phyloP scores from a whole-genome alignment of 169 alveolate genomes.

The Amoebophrya sp. region DNA sequence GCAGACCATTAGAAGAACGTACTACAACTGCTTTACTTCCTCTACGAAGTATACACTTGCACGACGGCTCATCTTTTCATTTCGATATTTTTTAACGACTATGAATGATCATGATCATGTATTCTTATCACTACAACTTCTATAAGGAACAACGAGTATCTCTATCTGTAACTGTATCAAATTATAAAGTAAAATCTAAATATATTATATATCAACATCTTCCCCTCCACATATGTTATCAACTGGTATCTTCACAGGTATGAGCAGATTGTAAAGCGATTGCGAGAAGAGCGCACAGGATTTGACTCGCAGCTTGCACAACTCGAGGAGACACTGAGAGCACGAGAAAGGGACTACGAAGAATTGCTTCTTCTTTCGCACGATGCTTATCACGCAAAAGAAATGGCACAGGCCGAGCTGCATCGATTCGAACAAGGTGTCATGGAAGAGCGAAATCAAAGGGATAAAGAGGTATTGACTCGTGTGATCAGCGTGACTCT shows the following conservation, averaged over 20 bases:
- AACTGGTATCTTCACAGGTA: no score
- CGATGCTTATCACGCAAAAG: slow-evolving; percentile 84
- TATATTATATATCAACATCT: no score
- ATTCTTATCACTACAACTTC: no score
- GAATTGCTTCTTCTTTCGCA: slow-evolving; percentile 69
- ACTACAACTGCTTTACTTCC: no score
- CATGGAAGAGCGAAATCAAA: slow-evolving; percentile 59
- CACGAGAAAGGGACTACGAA: slow-evolving; percentile 66
- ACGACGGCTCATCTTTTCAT: no score
- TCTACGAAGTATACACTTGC: no score
- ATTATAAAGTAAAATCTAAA: no score
- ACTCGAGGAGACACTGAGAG: slow-evolving; percentile 64
- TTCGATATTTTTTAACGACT: no score
- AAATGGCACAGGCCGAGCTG: slow-evolving; percentile 78
- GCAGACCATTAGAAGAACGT: slow-evolving; percentile 58
- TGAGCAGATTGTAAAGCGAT: slow-evolving; percentile 67
- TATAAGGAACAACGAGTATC: no score
- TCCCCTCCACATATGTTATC: no score
- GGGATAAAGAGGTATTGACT: slow-evolving; percentile 59
- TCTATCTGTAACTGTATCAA: no score
- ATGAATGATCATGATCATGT: no score
- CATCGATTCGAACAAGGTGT: slow-evolving; percentile 69
- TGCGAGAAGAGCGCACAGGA: slow-evolving; percentile 80
- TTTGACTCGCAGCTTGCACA: slow-evolving; percentile 80
- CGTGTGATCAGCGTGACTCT: neutral